These are phyloP conservation scores for Claviceps sorghi DNA, from an alignment of 2,329 filamentous ascomycete genomes.

Conservation along the genomic window DNA sequence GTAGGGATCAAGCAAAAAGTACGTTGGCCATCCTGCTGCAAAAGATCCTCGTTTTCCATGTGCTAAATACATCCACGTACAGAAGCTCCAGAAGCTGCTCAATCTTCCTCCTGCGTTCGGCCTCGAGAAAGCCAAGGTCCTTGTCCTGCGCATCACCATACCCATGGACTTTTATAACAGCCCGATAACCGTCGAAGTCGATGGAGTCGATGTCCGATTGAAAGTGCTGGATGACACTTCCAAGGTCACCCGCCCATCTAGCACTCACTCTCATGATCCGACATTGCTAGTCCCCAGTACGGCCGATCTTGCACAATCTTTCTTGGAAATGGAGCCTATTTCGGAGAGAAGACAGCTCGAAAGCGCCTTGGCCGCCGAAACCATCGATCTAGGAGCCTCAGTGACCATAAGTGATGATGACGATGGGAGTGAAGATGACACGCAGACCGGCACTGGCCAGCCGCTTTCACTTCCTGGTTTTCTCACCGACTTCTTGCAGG, in stretches of 20 bases:
- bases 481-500: slow-evolving; percentile 57
- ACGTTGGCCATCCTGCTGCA: slow-evolving; percentile 9
- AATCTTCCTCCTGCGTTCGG: slow-evolving; percentile 59
- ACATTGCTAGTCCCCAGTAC: slow-evolving; percentile 46
- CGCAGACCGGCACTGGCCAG: slow-evolving; percentile 52
- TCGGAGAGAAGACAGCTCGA: slow-evolving; percentile 54
- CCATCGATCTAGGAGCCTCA: slow-evolving; percentile 47
- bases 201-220: slow-evolving; percentile 62
- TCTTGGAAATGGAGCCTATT: slow-evolving; percentile 55
- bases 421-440: slow-evolving; percentile 42
- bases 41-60: slow-evolving; percentile 8
- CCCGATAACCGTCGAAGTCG: slow-evolving; percentile 66
- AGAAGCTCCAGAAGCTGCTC: slow-evolving; percentile 69
- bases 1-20: slow-evolving; percentile 70
- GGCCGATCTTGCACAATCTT: slow-evolving; percentile 61
- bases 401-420: slow-evolving; percentile 45
- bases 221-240: slow-evolving; percentile 28
- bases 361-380: slow-evolving; percentile 49
- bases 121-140: slow-evolving; percentile 59
- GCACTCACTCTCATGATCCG: slow-evolving; percentile 12
- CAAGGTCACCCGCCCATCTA: slow-evolving; percentile 28
- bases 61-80: slow-evolving; percentile 9
- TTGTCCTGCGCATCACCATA: slow-evolving; percentile 65
- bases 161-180: slow-evolving; percentile 80
- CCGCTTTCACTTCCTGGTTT: slow-evolving; percentile 55